These are phyloP conservation scores for Ampelocalamus luodianensis DNA, from an alignment of 176 grass and related monocot species.

Conservation along the genomic window DNA sequence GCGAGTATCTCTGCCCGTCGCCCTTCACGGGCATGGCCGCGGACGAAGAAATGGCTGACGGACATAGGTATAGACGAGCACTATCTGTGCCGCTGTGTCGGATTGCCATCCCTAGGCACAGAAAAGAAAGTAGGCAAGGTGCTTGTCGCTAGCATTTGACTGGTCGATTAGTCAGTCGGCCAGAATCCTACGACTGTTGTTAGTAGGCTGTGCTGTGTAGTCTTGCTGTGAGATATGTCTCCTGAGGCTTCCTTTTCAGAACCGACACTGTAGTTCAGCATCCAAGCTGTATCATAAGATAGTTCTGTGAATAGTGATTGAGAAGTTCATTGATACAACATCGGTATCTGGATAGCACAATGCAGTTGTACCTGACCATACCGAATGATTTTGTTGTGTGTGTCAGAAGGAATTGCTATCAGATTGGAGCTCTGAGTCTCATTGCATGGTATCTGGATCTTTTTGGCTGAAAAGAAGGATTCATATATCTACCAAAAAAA, in stretches of 20 bases:
- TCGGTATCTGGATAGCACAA: background rate
- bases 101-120: too few relatives aligned
- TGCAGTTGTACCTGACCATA: background rate
- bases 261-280: background rate
- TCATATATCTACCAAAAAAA: background rate
- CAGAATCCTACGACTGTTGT: background rate
- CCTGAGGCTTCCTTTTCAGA: background rate
- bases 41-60: too few relatives aligned
- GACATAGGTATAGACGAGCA: too few relatives aligned
- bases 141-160: slow-evolving; percentile 1
- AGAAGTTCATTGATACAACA: background rate
- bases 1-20: too few relatives aligned
- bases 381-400: background rate
- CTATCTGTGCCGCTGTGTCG: too few relatives aligned
- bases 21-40: too few relatives aligned
- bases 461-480: background rate
- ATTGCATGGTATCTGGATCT: background rate
- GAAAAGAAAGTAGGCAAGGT: slow-evolving; percentile 18
- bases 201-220: background rate
- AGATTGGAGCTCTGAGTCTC: background rate
- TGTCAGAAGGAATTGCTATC: background rate
- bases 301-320: background rate
- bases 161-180: background rate
- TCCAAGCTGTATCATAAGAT: background rate
- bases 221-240: background rate